Base-by-base conservation (phyloP, 2,329 filamentous ascomycete species). In the Colletotrichum ledebouriae region DNA sequence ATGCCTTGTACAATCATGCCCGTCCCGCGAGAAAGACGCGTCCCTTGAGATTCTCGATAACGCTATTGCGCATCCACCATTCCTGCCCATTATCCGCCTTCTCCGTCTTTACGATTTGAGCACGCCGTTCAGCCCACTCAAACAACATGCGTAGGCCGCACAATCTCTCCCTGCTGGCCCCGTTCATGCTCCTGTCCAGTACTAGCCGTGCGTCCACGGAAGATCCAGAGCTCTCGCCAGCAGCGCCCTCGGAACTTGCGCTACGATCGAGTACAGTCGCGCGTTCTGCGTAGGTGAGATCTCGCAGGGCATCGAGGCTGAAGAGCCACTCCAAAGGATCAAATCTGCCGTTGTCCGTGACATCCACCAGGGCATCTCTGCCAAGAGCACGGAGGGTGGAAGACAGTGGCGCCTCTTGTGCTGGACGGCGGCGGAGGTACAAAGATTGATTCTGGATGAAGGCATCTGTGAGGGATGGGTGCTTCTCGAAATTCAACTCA, bases 291-390 rank as follows among this genome's bases (percentile, higher is more conserved):
- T 91, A 83, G 76, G 82, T 92, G 76, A 83, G 87, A 70, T 72
- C 79, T 75, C 73, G 77, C 67, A 82, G 92, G 75, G 66, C 85
- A 71, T 86, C 82, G 0, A 94, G 84, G 1, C 83, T 79, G 76
- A 97, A 93, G 1, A 97, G 76, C 91, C 93, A 95, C 70, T 91
- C 89, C 74, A 95, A 87, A 0, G 92, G 82, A 6, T 78, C 79
- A 37, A 29, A 72, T 71, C 4, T 80, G 76, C 73, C 71, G 37
- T 74, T 75, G 70, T 71, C 76, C 75, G 25, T 78, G 72, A 47
- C 61, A 6, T 61, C 63, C 4, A 63, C 60, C 2, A 73, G 50
- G 10, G 74, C 73, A 46, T 78, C 75, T 6, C 73, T 78, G 64
- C 92, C 92, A 33, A 97, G 84, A 0, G 92, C 92, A 3, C 90